A percentile compares a stretch with the other conserved stretches of the same genome.
phyloP scores from a whole-genome alignment of 768 basidiomycete species.

The Calocybe indica region DNA sequence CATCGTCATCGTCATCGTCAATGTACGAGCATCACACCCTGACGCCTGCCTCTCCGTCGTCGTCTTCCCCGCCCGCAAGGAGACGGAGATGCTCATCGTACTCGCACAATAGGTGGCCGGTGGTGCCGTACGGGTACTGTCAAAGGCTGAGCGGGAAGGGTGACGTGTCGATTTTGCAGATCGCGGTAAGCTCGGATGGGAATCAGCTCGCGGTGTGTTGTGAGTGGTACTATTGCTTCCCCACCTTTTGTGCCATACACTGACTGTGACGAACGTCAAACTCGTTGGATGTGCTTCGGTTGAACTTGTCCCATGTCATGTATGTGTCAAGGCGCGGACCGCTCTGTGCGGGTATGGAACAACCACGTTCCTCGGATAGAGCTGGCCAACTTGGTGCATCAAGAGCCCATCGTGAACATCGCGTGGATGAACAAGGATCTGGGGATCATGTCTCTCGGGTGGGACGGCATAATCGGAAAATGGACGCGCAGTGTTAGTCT shows the following conservation, averaged over 20 bases:
- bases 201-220: conserved; percentile 52
- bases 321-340: conserved; percentile 41
- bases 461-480: conserved; percentile 51
- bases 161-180: conserved; percentile 37
- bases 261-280: neutral
- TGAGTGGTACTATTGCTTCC: conserved; percentile 22
- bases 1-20: no score
- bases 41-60: conserved; percentile 6
- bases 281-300: no score
- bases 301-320: neutral
- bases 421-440: conserved; percentile 56
- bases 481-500: conserved; percentile 50
- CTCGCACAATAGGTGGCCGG: conserved; percentile 34
- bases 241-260: neutral
- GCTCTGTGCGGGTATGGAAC: conserved; percentile 60
- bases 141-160: conserved; percentile 36
- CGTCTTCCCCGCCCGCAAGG: conserved; percentile 15
- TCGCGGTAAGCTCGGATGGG: conserved; percentile 51
- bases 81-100: conserved; percentile 23
- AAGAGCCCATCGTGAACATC: conserved; percentile 39
- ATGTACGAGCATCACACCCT: no score
- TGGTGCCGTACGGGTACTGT: no score
- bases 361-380: conserved; percentile 36
- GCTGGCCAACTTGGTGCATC: conserved; percentile 51
- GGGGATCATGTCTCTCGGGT: conserved; percentile 51